Base-by-base conservation (phyloP, 345 rosid species). In the Arabidopsis arenosa region DNA sequence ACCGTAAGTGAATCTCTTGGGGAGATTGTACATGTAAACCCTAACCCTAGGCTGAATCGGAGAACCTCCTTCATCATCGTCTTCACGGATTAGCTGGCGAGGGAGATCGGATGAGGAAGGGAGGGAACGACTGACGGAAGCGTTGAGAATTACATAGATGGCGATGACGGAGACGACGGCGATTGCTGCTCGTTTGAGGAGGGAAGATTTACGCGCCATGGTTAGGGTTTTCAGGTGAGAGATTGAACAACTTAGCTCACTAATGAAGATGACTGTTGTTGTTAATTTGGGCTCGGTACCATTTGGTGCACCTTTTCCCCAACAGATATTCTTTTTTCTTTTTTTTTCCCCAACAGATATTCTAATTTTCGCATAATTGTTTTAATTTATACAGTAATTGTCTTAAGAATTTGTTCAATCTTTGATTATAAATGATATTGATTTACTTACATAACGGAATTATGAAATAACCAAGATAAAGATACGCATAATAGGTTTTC, bases 141-240 rank as follows among this genome's bases (percentile, higher is more conserved):
- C 61, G 79, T 84, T 82, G 90, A 85, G 85, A 61, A 88, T 75
- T 43, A 83, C 89, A 67, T 86, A 90, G 85, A 89, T 55, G 26
- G 84, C 85, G 87, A 92, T 55, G 65, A 85, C 81, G 80, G 86
- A 74, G 75, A 80, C 48, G 54, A 83, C 69, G 76, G 75, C 74
- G 28, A 86, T 36, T 3, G 89, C 76, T 37, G 89, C 72, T 57
- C 85, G 86, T 75, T 89, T 90, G 71, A 90, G 83, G 59, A 90
- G 76, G 41, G 92, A 86, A 9, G 96, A 87, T 81, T 89, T 93
- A 73, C 99, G 97, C 84, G 91, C 86, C 97, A 94, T 84, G 68
- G 68, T 75, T 66, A 45, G 73, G 79, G 79, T 78, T 72, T 37
- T 37, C 74, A 67, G 62, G 68, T 37, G 61, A 58, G 26, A 18